Conservation (phyloP, 352 stramenopile genomes). For the Globisporangium radiosum region DNA sequence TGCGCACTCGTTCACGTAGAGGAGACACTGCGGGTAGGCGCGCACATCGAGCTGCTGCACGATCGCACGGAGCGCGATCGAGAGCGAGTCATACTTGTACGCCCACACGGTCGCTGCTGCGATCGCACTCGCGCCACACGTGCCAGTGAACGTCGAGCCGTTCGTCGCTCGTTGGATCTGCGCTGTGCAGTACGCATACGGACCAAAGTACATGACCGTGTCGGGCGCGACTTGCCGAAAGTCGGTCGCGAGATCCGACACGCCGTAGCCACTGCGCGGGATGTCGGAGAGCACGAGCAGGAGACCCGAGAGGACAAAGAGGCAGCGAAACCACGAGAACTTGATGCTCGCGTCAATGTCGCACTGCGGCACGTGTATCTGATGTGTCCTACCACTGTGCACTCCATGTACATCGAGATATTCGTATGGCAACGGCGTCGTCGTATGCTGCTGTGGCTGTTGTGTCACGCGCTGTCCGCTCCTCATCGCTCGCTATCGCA, state of each 20-base stretch:
- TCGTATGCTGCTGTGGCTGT: neutral
- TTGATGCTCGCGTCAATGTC: constrained; percentile 22
- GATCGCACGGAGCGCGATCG: constrained; percentile 12
- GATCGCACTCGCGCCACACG: neutral
- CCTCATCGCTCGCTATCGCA: too few species aligned
- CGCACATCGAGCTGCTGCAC: constrained; percentile 4
- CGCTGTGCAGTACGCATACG: constrained; percentile 31
- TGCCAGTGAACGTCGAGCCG: neutral
- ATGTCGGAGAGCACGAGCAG: constrained; percentile 38
- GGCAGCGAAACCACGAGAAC: constrained; percentile 20
- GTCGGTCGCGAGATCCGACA: constrained; percentile 5
- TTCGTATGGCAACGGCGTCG: neutral
- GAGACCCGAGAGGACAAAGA: constrained; percentile 26
- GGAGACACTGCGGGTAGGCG: constrained; percentile 3
- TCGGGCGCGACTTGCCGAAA: constrained; percentile 20
- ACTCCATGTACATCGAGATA: neutral
- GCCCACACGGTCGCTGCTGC: constrained; percentile 12
- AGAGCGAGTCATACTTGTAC: constrained; percentile 37
- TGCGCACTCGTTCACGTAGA: constrained; percentile 5
- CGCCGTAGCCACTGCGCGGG: constrained; percentile 33
- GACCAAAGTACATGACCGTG: constrained; percentile 32
- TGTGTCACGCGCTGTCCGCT: constrained; percentile 2
- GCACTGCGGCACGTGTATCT: constrained; percentile 2
- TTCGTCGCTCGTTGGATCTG: constrained; percentile 16
- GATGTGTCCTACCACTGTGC: neutral